A percentile compares a stretch with the other conserved stretches of the same genome.
phyloP scores from a whole-genome alignment of 2,329 filamentous ascomycete species.

The Talaromyces sp. region DNA sequence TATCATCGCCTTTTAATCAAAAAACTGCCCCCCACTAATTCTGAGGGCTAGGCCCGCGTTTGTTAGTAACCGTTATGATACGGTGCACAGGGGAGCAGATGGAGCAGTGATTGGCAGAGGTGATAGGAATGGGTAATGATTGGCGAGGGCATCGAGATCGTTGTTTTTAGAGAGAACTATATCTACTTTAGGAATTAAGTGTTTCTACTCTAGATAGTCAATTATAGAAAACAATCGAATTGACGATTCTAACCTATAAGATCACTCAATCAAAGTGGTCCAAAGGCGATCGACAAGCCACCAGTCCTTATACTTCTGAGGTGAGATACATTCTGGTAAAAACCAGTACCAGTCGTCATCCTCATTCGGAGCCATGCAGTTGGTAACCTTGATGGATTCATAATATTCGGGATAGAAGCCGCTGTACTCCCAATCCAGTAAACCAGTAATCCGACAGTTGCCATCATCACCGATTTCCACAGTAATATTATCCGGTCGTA shows the following conservation, averaged over 20 bases:
- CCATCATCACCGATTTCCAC: not conserved
- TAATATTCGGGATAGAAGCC: not conserved
- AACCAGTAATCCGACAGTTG: not conserved
- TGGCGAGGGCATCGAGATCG: not conserved
- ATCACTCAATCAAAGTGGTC: not conserved
- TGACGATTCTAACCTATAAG: too few species aligned
- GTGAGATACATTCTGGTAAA: not conserved
- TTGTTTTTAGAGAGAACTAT: not conserved
- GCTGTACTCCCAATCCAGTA: not conserved
- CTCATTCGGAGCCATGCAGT: not conserved
- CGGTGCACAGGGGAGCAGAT: not conserved
- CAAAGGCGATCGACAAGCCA: not conserved
- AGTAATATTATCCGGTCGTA: not conserved
- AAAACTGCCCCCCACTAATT: not conserved
- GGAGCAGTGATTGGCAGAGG: not conserved
- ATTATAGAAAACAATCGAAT: too few species aligned
- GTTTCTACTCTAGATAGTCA: too few species aligned
- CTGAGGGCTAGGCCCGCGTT: too few species aligned
- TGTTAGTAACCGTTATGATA: not conserved
- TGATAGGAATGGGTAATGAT: not conserved
- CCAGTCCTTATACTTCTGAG: not conserved
- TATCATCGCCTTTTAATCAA: not conserved
- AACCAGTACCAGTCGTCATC: not conserved
- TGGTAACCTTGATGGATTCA: not conserved
- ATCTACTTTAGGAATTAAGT: too few species aligned